Evolutionary conservation across 495 filamentous ascomycete genomes (phyloP).

Genomic region (Neurospora sp.): DNA sequence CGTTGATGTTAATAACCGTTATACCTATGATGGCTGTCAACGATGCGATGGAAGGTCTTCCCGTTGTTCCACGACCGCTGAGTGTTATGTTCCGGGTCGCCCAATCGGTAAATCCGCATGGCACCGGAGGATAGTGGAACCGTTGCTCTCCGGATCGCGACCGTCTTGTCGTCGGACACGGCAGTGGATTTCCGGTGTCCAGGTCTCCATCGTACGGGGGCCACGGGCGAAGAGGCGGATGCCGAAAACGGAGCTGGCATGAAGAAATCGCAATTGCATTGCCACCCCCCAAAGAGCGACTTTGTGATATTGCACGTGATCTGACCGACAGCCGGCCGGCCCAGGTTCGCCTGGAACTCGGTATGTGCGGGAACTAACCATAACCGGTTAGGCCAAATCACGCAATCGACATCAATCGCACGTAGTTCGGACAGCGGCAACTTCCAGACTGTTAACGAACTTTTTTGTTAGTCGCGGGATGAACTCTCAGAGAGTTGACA

Average conservation of each 20-base stretch:
- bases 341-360: not conserved
- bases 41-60: not conserved
- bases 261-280: not conserved
- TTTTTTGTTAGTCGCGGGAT: not conserved
- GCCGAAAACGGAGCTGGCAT: not conserved
- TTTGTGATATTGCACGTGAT: not conserved
- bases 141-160: not conserved
- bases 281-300: not conserved
- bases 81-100: not conserved
- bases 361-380: not conserved
- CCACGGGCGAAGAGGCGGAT: not conserved
- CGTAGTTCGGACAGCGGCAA: constrained; percentile 9
- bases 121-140: not conserved
- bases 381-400: constrained; percentile 16
- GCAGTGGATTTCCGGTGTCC: not conserved
- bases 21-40: not conserved
- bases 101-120: not conserved
- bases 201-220: not conserved
- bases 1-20: not conserved
- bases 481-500: not conserved
- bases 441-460: not conserved
- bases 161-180: not conserved
- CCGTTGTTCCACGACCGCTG: not conserved
- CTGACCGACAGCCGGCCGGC: not conserved
- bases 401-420: constrained; percentile 17